These are phyloP conservation scores for Limnomonas spitsbergensis DNA, from an alignment of 139 green algal genomes.

Conservation along the genomic window DNA sequence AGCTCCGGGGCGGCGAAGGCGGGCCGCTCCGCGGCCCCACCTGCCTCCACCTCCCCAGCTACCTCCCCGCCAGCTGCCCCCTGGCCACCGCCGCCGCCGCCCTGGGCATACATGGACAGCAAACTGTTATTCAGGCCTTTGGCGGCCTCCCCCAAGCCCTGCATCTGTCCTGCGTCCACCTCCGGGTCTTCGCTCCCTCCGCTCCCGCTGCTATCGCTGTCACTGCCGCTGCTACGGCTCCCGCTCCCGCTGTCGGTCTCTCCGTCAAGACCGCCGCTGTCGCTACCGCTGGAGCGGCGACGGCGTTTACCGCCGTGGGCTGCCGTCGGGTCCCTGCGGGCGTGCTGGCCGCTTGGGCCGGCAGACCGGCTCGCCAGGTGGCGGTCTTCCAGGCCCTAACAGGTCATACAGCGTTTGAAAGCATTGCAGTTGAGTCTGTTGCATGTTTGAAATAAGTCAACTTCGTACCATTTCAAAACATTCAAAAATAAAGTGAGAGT, in stretches of 20 bases:
- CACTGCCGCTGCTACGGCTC: constrained; percentile 9
- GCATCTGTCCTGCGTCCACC: constrained; percentile 7
- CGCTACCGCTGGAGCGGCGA: not conserved
- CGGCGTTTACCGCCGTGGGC: not conserved
- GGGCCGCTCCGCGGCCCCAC: constrained; percentile 1
- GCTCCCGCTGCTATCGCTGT: not conserved
- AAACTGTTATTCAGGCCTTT: constrained; percentile 50
- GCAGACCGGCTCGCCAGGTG: not conserved
- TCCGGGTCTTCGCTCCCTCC: constrained; percentile 18
- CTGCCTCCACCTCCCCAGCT: not conserved
- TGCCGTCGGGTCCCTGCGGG: not conserved
- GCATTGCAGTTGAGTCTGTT: not conserved
- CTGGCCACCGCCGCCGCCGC: not conserved
- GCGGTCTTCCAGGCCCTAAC: constrained; percentile 10
- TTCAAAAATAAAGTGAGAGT: not conserved
- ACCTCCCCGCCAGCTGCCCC: not conserved
- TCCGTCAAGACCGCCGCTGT: constrained; percentile 4
- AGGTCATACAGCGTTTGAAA: not conserved
- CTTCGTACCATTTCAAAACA: not conserved
- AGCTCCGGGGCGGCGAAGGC: constrained; percentile 50
- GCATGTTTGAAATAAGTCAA: not conserved
- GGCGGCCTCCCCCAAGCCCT: not conserved
- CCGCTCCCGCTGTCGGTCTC: not conserved
- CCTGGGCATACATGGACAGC: constrained; percentile 57
- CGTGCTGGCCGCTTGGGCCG: not conserved